Conservation (phyloP, 371 early-diverging fungal genomes). For the Smittium mucronatum region DNA sequence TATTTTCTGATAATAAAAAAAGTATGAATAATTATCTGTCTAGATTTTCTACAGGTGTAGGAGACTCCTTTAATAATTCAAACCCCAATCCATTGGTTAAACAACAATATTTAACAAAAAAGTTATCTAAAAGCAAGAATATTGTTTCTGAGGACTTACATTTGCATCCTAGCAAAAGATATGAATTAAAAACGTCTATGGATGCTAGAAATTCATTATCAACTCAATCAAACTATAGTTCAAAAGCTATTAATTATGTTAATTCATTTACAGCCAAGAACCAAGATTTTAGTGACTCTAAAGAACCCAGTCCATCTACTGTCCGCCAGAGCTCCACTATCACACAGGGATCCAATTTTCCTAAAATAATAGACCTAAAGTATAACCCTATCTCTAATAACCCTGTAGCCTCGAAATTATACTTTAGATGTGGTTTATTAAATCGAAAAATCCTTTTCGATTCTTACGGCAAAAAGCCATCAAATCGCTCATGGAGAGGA, state of each 20-base stretch:
- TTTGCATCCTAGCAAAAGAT: background rate
- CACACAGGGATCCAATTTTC: background rate
- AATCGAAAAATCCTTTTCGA: slow-evolving; percentile 76
- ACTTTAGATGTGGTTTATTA: slow-evolving; percentile 41
- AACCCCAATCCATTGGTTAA: no score
- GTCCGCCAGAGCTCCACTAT: background rate
- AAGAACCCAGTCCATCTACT: background rate
- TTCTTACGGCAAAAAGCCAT: slow-evolving; percentile 59
- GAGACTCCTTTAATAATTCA: background rate
- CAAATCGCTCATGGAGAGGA: slow-evolving; percentile 74
- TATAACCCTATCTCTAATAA: background rate
- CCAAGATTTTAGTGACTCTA: background rate
- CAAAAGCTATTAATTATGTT: background rate
- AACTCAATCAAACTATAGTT: background rate
- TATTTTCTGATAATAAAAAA: background rate
- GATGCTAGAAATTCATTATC: background rate
- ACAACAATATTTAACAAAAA: no score
- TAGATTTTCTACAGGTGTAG: background rate
- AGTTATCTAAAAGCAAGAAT: no score
- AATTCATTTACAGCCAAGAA: background rate
- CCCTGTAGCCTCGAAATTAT: slow-evolving; percentile 1
- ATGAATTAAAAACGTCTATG: background rate
- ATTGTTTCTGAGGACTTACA: background rate
- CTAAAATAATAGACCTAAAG: background rate
- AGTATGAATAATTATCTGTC: background rate